Conservation (phyloP, 73 alveolate species). For the Paraurostyla sp. region DNA sequence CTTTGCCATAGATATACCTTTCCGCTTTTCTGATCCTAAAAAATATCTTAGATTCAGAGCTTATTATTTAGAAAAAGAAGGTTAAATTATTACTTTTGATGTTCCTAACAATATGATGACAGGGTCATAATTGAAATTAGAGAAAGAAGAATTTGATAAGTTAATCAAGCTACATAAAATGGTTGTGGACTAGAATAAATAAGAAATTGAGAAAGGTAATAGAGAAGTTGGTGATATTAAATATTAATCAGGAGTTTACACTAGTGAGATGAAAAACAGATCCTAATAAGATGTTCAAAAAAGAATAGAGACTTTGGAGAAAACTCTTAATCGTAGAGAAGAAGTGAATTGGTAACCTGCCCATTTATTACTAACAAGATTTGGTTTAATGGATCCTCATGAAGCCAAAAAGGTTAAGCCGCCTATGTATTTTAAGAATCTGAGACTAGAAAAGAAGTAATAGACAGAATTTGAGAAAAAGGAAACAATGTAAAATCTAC, state of each 20-base stretch:
- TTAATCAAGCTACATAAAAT: constrained; percentile 23
- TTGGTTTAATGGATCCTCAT: constrained; percentile 39
- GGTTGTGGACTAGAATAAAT: neutral
- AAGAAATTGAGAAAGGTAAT: neutral
- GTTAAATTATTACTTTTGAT: constrained; percentile 31
- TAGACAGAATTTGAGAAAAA: constrained; percentile 14
- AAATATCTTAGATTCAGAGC: constrained; percentile 31
- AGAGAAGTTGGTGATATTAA: neutral
- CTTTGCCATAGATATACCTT: constrained; percentile 34
- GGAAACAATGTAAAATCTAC: constrained; percentile 7
- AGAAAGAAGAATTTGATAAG: constrained; percentile 29
- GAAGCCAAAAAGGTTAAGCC: constrained; percentile 39
- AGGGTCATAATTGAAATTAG: constrained; percentile 25
- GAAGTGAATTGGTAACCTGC: constrained; percentile 49
- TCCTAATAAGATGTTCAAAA: neutral
- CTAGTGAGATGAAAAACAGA: constrained; percentile 60
- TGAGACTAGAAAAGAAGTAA: neutral
- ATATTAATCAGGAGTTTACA: constrained; percentile 45
- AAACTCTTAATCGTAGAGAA: constrained; percentile 28
- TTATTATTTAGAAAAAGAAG: constrained; percentile 5
- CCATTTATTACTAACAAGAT: neutral
- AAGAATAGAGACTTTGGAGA: constrained; percentile 36
- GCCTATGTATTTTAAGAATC: constrained; percentile 41
- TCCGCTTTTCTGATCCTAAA: neutral
- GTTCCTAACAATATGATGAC: constrained; percentile 66